These are phyloP conservation scores for Dianthus caryophyllus DNA, from an alignment of 148 eudicot genomes.

Conservation along the genomic window DNA sequence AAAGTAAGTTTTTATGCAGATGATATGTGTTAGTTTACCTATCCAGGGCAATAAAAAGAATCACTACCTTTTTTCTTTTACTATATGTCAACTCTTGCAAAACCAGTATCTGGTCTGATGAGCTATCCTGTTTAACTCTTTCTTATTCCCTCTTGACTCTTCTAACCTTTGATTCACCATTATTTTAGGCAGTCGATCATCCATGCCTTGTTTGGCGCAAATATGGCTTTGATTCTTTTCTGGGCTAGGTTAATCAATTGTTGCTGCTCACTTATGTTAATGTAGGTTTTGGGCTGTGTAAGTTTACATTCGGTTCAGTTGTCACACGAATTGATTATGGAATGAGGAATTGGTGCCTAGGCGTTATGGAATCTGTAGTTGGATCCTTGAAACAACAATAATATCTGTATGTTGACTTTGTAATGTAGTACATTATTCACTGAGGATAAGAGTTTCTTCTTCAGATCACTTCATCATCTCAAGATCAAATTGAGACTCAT, in stretches of 20 bases:
- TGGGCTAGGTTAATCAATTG: not conserved
- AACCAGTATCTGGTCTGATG: not conserved
- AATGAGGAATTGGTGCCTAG: not conserved
- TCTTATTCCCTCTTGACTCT: slow-evolving; percentile 8
- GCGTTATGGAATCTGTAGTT: not conserved
- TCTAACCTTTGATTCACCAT: not conserved
- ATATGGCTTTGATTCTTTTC: not conserved
- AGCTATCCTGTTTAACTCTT: not conserved
- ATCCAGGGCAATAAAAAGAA: not conserved
- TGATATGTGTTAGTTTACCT: not conserved
- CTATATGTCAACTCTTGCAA: not conserved
- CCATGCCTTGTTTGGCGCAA: not conserved
- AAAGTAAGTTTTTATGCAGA: slow-evolving; percentile 48
- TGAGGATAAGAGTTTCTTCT: no score
- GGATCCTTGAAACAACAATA: not conserved
- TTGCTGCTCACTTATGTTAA: not conserved
- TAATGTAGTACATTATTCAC: no score
- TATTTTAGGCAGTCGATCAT: not conserved
- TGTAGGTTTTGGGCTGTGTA: not conserved
- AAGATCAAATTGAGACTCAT: no score
- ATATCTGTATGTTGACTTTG: not conserved
- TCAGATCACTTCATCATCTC: no score
- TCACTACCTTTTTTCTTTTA: slow-evolving; percentile 1
- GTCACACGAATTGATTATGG: not conserved
- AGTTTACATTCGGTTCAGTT: not conserved